These are phyloP conservation scores for Mallotus nudiflorus DNA, from an alignment of 345 rosid species.

Conservation along the genomic window DNA sequence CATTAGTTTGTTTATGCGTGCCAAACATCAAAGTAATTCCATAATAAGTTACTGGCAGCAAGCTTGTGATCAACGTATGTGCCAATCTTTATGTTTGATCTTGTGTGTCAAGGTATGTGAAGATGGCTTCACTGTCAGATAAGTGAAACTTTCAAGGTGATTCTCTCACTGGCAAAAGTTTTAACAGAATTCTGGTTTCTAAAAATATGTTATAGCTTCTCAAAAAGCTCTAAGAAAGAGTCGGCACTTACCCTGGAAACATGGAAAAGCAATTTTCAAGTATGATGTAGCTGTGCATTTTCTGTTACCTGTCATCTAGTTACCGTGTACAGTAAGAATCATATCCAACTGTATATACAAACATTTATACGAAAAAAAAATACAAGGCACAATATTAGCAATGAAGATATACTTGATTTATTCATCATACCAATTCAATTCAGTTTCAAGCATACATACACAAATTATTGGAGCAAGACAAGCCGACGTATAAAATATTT, in stretches of 20 bases:
- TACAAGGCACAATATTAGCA: neutral
- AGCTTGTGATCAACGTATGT: too few species aligned
- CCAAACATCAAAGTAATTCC: neutral
- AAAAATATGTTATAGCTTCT: too few species aligned
- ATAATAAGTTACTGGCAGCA: neutral
- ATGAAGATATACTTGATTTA: neutral
- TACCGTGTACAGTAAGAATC: slow-evolving; percentile 4
- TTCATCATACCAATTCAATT: too few species aligned
- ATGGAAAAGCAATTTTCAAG: neutral
- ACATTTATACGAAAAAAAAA: slow-evolving; percentile 8
- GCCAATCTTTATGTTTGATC: neutral
- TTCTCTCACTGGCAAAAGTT: neutral
- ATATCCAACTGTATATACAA: slow-evolving; percentile 12
- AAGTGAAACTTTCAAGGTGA: neutral
- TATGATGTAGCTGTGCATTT: slow-evolving; percentile 6
- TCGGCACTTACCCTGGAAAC: neutral
- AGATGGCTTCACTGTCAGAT: neutral
- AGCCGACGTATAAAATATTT: too few species aligned
- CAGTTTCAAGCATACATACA: too few species aligned
- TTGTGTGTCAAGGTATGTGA: neutral
- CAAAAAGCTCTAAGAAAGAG: neutral
- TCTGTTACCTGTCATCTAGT: neutral
- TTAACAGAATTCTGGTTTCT: neutral
- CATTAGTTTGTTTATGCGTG: neutral
- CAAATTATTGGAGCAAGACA: too few species aligned